Conservation (phyloP, 495 filamentous ascomycete species). For the Aspergillus ostianus region DNA sequence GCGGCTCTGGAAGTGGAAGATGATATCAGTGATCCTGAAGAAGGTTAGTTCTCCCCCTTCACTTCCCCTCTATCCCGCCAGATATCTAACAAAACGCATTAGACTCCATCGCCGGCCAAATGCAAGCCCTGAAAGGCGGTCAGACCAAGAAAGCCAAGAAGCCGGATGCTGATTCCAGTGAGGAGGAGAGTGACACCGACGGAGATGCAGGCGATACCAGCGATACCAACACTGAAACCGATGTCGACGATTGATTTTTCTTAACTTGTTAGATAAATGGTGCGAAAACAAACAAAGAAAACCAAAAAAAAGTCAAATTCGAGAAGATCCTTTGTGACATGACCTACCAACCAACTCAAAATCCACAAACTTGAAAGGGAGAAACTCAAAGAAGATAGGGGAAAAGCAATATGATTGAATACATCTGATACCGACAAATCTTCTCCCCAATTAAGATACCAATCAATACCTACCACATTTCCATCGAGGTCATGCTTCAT, state of each 20-base stretch:
- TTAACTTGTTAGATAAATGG: not conserved
- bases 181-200: slow-evolving; percentile 86
- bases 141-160: slow-evolving; percentile 60
- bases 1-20: slow-evolving; percentile 72
- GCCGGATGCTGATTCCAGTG: slow-evolving; percentile 59
- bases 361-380: not conserved
- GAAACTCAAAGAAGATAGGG: slow-evolving; percentile 5
- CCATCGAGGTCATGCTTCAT: not conserved
- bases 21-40: slow-evolving; percentile 96
- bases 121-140: slow-evolving; percentile 81
- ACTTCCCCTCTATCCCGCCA: slow-evolving; percentile 1
- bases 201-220: slow-evolving; percentile 75
- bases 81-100: slow-evolving; percentile 24
- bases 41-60: slow-evolving; percentile 61
- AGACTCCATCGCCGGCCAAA: slow-evolving; percentile 96
- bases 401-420: not conserved
- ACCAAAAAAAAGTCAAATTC: not conserved
- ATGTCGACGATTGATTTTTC: slow-evolving; percentile 51
- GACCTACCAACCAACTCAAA: not conserved
- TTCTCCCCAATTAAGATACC: not conserved
- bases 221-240: slow-evolving; percentile 78
- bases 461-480: not conserved
- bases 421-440: not conserved
- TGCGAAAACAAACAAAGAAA: not conserved
- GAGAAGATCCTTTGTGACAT: not conserved